Percentiles rank a stretch among this genome's conserved stretches.
Evolutionary conservation across 2,329 filamentous ascomycete species (phyloP).

Genomic region (Fusarium sp.): DNA sequence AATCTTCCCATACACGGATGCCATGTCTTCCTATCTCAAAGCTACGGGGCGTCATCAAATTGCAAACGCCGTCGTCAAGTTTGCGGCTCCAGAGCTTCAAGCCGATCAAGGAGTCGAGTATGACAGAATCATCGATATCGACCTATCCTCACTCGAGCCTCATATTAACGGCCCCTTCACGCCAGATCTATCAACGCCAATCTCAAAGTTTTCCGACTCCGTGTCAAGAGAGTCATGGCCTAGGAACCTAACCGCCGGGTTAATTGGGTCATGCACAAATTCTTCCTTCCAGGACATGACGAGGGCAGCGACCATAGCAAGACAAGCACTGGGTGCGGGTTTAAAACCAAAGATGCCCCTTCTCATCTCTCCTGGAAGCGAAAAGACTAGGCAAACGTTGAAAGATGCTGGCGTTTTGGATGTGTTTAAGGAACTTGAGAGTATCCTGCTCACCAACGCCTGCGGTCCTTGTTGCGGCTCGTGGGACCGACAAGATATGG

Average conservation of each 20-base stretch:
- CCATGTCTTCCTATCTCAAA: constrained; percentile 79
- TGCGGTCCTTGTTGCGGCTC: constrained; percentile 95
- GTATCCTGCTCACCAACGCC: constrained; percentile 91
- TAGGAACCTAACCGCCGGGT: constrained; percentile 86
- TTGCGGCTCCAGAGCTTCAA: constrained; percentile 67
- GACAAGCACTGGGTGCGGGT: constrained; percentile 66
- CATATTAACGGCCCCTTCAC: constrained; percentile 98
- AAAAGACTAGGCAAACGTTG: not conserved
- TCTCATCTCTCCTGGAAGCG: constrained; percentile 92
- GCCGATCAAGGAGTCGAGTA: constrained; percentile 91
- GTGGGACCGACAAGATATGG: constrained; percentile 93
- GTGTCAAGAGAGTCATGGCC: constrained; percentile 92
- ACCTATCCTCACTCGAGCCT: constrained; percentile 92
- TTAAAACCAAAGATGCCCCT: constrained; percentile 91
- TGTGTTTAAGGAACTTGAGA: constrained; percentile 88
- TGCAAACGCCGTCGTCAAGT: not conserved
- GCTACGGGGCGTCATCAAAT: not conserved
- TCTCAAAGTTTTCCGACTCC: constrained; percentile 88
- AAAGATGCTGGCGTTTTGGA: constrained; percentile 82
- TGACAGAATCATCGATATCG: constrained; percentile 90
- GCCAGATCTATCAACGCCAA: constrained; percentile 90
- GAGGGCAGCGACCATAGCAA: constrained; percentile 67
- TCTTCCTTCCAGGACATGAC: constrained; percentile 99
- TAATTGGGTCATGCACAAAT: constrained; percentile 99
- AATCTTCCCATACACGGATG: constrained; percentile 96